Base-by-base conservation (phyloP, 2,329 filamentous ascomycete genomes). In the Ceratocystis variospora region DNA sequence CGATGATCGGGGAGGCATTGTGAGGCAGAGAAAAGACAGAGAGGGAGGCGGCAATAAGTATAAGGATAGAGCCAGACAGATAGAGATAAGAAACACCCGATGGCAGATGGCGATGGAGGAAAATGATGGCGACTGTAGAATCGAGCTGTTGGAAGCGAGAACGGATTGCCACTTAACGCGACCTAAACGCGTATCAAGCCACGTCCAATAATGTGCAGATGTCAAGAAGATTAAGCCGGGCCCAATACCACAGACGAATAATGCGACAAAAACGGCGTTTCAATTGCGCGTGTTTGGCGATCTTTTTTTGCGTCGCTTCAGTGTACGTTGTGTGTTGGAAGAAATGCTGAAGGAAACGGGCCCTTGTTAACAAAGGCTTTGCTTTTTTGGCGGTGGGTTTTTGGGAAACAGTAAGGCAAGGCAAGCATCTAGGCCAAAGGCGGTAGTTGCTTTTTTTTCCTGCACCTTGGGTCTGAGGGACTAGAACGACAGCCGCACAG, bases 1-100 rank as follows among this genome's bases (percentile, higher is more conserved):
- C 69, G 80, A 78, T 71, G 81, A 79, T 72, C 77, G 74, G 69
- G 82, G 80, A 72, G 82, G 80, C 81, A 83, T 85, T 71, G 71
- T 75, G 73, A 73, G 68, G 69, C 10, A 31, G 12, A 33, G 53
- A 57, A n/a, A 28, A n/a, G 22, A 28, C 15, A 28, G 17, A 2
- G 22, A 12, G 22, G 19, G 22, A 2, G 5, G 53, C 22, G 22
- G 53, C 22, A 10, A 57, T 31, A 8, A 33, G 37, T 41, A 12
- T 41, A 41, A 41, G 37, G 4, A 12, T 12, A 41, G 37, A 41
- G 2, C 10, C 37, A 4, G 37, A 12, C 37, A 12, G 37, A 10
- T 3, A 10, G 10, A 12, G 10, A 41, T 41, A 12, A 41, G 37
- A 3, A 41, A 10, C 37, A 12, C 37, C 10, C 17, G 46, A 50